Percentiles rank a stretch among this genome's conserved stretches.
These are phyloP conservation scores for Cyclaneusma minus DNA, from an alignment of 2,329 filamentous ascomycete genomes.

Conservation along the genomic window DNA sequence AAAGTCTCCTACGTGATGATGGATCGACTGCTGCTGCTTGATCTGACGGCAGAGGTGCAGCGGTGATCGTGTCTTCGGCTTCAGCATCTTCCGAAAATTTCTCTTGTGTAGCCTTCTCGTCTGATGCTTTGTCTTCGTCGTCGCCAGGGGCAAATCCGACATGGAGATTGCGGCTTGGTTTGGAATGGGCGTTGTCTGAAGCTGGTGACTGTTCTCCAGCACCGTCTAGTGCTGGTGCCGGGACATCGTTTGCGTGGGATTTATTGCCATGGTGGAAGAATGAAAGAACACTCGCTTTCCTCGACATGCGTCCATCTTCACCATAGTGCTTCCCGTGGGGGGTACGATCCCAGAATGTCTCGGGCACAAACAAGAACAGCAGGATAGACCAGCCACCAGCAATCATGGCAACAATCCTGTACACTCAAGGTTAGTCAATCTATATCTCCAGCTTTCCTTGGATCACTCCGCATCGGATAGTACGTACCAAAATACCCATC, in stretches of 20 bases:
- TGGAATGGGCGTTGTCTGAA: no score
- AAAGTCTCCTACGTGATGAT: no score
- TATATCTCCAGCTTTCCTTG: not conserved
- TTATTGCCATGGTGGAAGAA: constrained; percentile 7
- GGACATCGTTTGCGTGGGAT: constrained; percentile 3
- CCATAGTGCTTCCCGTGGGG: constrained; percentile 24
- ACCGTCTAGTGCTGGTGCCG: not conserved
- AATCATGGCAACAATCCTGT: constrained; percentile 66
- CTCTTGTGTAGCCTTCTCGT: constrained; percentile 5
- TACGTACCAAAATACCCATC: constrained; percentile 74
- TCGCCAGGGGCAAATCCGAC: constrained; percentile 38
- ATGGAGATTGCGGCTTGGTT: constrained; percentile 21
- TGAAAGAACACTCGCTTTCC: constrained; percentile 7
- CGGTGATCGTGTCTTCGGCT: no score
- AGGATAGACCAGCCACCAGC: constrained; percentile 55
- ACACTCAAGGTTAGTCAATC: constrained; percentile 15
- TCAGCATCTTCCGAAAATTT: constrained; percentile 6
- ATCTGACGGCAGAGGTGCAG: no score
- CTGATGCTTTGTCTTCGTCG: constrained; percentile 7
- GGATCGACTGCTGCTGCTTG: no score
- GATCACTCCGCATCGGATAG: not conserved
- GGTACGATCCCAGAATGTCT: constrained; percentile 89
- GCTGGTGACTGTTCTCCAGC: no score
- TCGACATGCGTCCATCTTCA: no score
- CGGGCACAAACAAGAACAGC: constrained; percentile 81